Conservation (phyloP, 352 stramenopile genomes). For the Phytophthora lateralis region DNA sequence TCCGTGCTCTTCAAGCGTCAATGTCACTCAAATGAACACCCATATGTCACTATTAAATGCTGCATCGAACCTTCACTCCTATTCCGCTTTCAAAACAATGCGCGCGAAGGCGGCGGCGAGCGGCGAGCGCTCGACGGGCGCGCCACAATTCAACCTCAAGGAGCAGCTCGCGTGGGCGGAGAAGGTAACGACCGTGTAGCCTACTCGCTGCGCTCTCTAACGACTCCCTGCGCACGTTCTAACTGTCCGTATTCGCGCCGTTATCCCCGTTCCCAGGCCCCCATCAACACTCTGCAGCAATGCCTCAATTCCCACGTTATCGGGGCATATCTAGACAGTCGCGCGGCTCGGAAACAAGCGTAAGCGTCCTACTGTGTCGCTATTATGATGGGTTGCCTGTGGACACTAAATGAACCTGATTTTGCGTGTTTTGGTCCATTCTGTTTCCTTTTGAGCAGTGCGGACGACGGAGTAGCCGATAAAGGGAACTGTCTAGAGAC, state of each 20-base stretch:
- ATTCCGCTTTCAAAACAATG: constrained; percentile 37
- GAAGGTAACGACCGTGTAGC: constrained; percentile 35
- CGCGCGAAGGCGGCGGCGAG: constrained; percentile 7
- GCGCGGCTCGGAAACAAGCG: constrained; percentile 50
- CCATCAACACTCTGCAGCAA: constrained; percentile 62
- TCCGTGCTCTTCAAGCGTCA: neutral
- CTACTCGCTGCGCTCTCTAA: constrained; percentile 5
- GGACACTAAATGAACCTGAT: constrained; percentile 1
- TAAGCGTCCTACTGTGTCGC: constrained; percentile 16
- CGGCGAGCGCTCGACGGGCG: constrained; percentile 1
- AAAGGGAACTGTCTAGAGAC: constrained; percentile 56
- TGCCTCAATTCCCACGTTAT: constrained; percentile 85
- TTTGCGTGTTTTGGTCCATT: constrained; percentile 6
- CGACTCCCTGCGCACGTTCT: constrained; percentile 2
- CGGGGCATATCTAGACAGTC: constrained; percentile 67
- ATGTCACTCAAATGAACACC: neutral
- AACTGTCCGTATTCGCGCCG: neutral
- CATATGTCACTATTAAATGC: neutral
- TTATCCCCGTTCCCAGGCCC: constrained; percentile 25
- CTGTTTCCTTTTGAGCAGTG: constrained; percentile 11
- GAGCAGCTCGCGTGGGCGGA: constrained; percentile 72
- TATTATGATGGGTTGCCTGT: neutral
- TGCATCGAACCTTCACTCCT: constrained; percentile 36
- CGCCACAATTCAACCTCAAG: constrained; percentile 53
- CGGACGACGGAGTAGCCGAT: constrained; percentile 14